Percentiles rank a stretch among this genome's conserved stretches.
Evolutionary conservation across 179 eudicot species (phyloP).

Genomic region (Gypsophila paniculata): DNA sequence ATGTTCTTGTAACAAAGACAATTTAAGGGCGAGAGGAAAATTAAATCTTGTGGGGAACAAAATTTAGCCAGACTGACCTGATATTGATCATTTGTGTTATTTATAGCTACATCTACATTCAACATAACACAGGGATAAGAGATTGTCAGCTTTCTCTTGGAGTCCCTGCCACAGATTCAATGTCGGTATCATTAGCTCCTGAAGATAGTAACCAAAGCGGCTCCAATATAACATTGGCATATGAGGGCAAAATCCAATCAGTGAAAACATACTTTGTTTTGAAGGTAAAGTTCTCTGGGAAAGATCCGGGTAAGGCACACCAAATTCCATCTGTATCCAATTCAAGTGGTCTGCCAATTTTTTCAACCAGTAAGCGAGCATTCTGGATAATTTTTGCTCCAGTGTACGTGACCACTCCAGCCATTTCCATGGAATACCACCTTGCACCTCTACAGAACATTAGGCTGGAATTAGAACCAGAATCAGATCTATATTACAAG

Average conservation of each 20-base stretch:
- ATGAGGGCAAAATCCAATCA: background rate
- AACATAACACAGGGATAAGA: conserved; percentile 99
- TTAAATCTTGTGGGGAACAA: background rate
- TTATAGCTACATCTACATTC: conserved; percentile 92
- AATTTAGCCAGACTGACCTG: conserved; percentile 51
- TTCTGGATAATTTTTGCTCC: conserved; percentile 98
- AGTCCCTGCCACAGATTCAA: conserved; percentile 48
- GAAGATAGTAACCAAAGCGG: background rate
- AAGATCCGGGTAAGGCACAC: conserved; percentile 95
- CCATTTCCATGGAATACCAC: conserved; percentile 99
- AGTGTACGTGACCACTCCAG: conserved; percentile 96
- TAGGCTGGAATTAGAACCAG: background rate
- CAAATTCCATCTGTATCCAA: conserved; percentile 98
- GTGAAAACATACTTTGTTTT: conserved; percentile 58
- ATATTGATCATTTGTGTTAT: conserved; percentile 95
- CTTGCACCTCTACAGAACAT: conserved; percentile 74
- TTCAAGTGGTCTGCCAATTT: conserved; percentile 95
- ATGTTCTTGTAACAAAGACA: background rate
- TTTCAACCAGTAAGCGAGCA: conserved; percentile 89
- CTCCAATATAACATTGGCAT: background rate
- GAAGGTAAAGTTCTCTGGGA: conserved; percentile 93
- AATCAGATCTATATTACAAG: conserved; percentile 13
- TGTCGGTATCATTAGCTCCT: conserved; percentile 17
- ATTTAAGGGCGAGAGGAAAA: background rate
- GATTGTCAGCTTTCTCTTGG: conserved; percentile 87